phyloP scores from a whole-genome alignment of 1,284 basidiomycete genomes.

The Ceratobasidium sp. region DNA sequence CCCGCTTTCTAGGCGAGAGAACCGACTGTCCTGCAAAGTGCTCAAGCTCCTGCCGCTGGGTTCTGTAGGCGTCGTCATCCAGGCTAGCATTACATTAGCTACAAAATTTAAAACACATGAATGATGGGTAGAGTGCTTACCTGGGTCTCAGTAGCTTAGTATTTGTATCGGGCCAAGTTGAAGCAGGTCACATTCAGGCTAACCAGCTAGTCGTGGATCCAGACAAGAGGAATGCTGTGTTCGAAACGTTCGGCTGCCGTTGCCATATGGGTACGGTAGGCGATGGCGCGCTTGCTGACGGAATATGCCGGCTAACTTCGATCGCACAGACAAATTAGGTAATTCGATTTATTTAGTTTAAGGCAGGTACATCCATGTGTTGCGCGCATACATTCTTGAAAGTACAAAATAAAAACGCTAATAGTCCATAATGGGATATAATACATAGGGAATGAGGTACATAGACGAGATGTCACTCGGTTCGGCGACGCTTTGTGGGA shows the following conservation, averaged over 20 bases:
- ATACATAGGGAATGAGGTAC: no score
- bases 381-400: no score
- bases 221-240: not conserved
- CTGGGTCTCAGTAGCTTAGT: not conserved
- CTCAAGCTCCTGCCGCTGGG: not conserved
- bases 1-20: constrained; percentile 12
- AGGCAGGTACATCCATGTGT: no score
- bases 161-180: not conserved
- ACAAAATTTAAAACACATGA: not conserved
- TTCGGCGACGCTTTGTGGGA: constrained; percentile 11
- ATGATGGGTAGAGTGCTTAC: not conserved
- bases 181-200: not conserved
- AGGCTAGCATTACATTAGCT: not conserved
- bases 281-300: not conserved
- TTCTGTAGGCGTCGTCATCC: not conserved
- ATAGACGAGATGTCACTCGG: not conserved
- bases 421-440: no score
- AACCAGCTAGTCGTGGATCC: not conserved
- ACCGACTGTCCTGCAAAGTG: not conserved
- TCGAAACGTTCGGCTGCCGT: not conserved
- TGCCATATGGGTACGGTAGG: not conserved
- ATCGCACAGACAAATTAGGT: not conserved
- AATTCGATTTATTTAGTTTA: no score
- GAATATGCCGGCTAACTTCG: not conserved
- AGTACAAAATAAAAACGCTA: no score